phyloP scores from a whole-genome alignment of 805 yeast species.

The Ogataea dorogensis region DNA sequence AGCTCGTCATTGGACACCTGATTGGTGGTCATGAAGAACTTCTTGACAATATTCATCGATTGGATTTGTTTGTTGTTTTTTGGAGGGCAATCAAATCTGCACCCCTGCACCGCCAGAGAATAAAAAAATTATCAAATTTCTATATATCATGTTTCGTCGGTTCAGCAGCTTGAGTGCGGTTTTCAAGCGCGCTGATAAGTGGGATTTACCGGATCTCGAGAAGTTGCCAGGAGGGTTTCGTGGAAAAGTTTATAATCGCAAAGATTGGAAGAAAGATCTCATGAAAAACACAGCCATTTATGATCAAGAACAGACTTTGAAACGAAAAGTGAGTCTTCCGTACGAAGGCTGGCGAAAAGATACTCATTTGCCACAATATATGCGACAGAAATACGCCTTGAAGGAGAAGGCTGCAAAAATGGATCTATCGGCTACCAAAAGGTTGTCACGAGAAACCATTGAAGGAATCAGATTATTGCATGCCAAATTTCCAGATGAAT shows the following conservation, averaged over 20 bases:
- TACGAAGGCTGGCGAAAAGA: constrained; percentile 48
- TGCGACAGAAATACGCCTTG: constrained; percentile 62
- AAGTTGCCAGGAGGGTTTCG: constrained; percentile 35
- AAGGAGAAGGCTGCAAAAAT: constrained; percentile 56
- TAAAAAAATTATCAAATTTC: neutral
- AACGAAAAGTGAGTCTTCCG: constrained; percentile 29
- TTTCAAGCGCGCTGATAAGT: constrained; percentile 25
- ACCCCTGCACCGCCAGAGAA: constrained; percentile 5
- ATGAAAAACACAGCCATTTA: constrained; percentile 20
- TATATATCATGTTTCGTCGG: constrained; percentile 3
- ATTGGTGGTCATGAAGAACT: constrained; percentile 42
- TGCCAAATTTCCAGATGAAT: constrained; percentile 51
- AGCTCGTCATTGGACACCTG: constrained; percentile 52
- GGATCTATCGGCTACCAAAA: constrained; percentile 67
- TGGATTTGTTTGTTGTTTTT: constrained; percentile 3
- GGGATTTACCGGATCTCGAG: constrained; percentile 38
- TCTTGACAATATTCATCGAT: constrained; percentile 73
- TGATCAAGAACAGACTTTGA: constrained; percentile 14
- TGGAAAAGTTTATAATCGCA: constrained; percentile 33
- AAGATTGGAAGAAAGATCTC: constrained; percentile 28
- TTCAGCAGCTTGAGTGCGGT: constrained; percentile 1
- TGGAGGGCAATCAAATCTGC: constrained; percentile 8
- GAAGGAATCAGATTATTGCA: constrained; percentile 59
- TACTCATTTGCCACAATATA: constrained; percentile 59
- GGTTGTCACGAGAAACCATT: constrained; percentile 67